Conservation (phyloP, 2,329 filamentous ascomycete species). For the Colletotrichum tanaceti region DNA sequence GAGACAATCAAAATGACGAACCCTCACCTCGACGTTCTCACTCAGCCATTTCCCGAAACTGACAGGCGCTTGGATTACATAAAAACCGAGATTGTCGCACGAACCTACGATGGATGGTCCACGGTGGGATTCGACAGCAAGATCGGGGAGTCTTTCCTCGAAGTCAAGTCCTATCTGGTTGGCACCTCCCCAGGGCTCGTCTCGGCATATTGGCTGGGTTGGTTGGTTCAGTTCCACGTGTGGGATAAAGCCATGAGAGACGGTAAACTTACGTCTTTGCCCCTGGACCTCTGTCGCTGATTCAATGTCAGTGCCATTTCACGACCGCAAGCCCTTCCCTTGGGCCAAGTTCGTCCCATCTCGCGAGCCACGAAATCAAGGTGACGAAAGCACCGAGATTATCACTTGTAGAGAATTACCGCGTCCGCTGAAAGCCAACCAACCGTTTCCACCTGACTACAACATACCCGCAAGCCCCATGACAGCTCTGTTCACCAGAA, state of each 20-base stretch:
- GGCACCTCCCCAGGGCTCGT: not conserved
- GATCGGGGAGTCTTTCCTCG: not conserved
- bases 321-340: not conserved
- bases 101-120: not conserved
- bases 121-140: not conserved
- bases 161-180: not conserved
- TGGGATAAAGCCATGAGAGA: not conserved
- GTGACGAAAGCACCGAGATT: not conserved
- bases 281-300: not conserved
- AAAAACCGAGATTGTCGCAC: not conserved
- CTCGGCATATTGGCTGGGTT: not conserved
- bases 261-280: not conserved
- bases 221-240: not conserved
- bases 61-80: not conserved
- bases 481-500: not conserved
- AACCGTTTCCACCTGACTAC: not conserved
- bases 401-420: not conserved
- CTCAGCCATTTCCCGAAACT: not conserved
- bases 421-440: not conserved
- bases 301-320: not conserved
- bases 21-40: not conserved
- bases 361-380: not conserved
- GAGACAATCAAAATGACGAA: not conserved
- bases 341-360: not conserved
- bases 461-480: not conserved